Conservation (phyloP, 163 green algal genomes). For the Scenedesmus sp. region DNA sequence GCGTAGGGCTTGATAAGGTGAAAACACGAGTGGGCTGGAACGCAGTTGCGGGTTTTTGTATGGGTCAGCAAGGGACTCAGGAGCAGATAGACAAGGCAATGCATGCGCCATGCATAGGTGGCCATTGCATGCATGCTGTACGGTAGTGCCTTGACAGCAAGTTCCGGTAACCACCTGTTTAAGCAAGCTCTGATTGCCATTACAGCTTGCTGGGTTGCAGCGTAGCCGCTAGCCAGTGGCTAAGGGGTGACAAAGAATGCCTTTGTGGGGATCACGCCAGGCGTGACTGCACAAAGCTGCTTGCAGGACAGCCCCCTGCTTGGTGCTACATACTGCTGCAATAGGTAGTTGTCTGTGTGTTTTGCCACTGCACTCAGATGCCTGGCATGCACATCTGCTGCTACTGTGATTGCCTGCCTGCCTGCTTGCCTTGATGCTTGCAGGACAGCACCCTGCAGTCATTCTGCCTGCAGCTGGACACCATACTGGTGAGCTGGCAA, state of each 20-base stretch:
- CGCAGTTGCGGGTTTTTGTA: not conserved
- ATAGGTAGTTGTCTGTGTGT: not conserved
- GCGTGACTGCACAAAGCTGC: too few relatives aligned
- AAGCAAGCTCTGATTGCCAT: too few relatives aligned
- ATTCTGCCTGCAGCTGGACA: slow-evolving; percentile 40
- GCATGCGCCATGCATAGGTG: not conserved
- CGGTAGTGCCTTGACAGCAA: too few relatives aligned
- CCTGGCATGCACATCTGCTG: not conserved
- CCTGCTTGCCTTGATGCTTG: not conserved
- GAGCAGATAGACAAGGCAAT: not conserved
- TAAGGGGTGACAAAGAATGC: not conserved
- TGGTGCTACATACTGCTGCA: not conserved
- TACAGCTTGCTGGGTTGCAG: too few relatives aligned
- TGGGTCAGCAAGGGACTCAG: not conserved
- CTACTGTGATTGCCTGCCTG: too few relatives aligned
- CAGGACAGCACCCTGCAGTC: slow-evolving; percentile 40
- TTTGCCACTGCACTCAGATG: too few relatives aligned
- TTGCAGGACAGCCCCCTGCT: not conserved
- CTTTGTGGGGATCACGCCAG: not conserved
- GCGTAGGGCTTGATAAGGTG: not conserved
- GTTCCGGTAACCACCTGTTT: too few relatives aligned
- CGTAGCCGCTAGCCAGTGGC: too few relatives aligned
- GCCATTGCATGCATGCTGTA: not conserved
- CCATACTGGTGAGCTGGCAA: not conserved
- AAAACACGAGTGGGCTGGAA: not conserved